These are phyloP conservation scores for Nicotiana attenuata DNA, from an alignment of 257 asterid genomes.

Conservation along the genomic window DNA sequence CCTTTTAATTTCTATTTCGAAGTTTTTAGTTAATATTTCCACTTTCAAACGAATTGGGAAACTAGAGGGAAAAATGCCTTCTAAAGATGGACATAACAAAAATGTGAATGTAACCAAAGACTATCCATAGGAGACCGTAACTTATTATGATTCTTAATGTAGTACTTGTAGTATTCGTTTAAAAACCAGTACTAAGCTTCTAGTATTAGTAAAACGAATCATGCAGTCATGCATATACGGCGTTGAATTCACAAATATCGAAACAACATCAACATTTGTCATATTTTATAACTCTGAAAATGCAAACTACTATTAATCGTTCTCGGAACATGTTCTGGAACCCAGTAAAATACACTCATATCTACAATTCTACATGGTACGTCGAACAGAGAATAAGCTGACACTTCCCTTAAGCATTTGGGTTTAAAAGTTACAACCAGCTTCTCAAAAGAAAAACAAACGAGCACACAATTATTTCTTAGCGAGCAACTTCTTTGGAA, in stretches of 20 bases:
- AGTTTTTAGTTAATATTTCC: not conserved
- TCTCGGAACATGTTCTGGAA: not conserved
- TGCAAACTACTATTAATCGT: too few relatives aligned
- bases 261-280: not conserved
- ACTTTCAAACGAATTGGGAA: not conserved
- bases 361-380: not conserved
- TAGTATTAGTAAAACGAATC: not conserved
- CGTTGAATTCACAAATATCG: not conserved
- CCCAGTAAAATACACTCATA: not conserved
- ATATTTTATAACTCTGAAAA: not conserved
- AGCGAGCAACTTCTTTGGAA: conserved; percentile 79
- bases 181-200: not conserved
- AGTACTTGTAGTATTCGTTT: not conserved
- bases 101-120: not conserved
- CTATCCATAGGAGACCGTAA: not conserved
- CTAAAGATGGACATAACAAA: not conserved
- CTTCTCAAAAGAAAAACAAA: not conserved
- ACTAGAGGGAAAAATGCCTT: not conserved
- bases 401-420: not conserved
- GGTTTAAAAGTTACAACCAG: not conserved
- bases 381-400: not conserved
- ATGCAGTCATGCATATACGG: not conserved
- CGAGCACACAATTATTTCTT: conserved; percentile 48
- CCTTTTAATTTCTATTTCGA: not conserved
- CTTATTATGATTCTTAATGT: not conserved